Evolutionary conservation across 78 protist genomes (phyloP), one percentile per base, ranked within the genome.

Genomic region (Mantamonas sphyraenae): DNA sequence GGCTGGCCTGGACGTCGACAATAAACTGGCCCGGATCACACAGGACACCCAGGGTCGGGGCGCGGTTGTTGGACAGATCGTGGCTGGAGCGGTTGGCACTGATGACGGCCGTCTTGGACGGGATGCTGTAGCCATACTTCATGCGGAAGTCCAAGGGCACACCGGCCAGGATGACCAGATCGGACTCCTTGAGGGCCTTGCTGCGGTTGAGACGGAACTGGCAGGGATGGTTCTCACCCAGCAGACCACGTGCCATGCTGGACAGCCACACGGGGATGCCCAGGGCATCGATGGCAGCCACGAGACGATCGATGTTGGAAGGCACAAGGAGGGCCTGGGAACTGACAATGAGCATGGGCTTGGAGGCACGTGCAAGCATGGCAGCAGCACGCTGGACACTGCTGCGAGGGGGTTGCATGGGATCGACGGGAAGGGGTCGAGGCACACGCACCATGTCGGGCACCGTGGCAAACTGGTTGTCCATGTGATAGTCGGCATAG

Each of bases 121-220:
- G 34, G 63, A 86, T 62, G 16, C 81, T 70, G 57, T 47, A 59
- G 62, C 91, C 91, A 73, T 86, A 86, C 40, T 64, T 42, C 1
- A 86, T 59, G 55, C 91, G 84, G 79, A 86, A 86, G 73, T 86
- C 91, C 51, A 76, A 68, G 2, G 72, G 68, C 0, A 60, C 77
- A 30, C 91, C 91, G 0, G 76, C 76, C 33, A 86, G 68, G 10
- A 86, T 77, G 7, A 77, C 74, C 4, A 81, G 47, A 58, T 86
- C 91, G 22, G 88, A 76, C 47, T 81, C 77, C 38, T 68, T 45
- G 34, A 86, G 68, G 1, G 91, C 91, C 40, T 82, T 45, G n/a
- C 70, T 24, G 30, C 91, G 60, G 28, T 79, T 76, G 17, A 82
- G 91, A 43, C 68, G 55, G 40, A 28, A 17, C 68, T 42, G n/a